Evolutionary conservation across 1,284 basidiomycete species (phyloP), one percentile per base, ranked within the genome.

Genomic region (Albatrellus sp.): DNA sequence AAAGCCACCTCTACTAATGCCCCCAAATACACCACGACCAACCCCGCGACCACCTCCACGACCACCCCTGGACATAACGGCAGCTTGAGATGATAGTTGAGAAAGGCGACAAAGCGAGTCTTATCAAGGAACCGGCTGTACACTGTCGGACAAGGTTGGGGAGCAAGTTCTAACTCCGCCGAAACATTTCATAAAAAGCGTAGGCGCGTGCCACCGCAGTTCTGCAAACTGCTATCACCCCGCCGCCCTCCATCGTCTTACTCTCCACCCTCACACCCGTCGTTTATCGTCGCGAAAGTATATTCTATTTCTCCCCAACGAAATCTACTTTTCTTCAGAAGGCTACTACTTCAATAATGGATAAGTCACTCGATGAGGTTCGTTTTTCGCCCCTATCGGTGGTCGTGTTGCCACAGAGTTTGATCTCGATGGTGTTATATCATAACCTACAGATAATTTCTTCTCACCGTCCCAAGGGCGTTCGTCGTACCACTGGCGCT

Each of bases 321-420:
- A 24, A 24, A 4, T 7, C 34, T 20, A 10, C 13, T 35, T 29
- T 17, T 30, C 68, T 54, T n/a, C 37, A 39, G 16, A 29, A 45
- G 40, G 40, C 34, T 37, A 28, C 45, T 28, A 36, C 28, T 24
- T 24, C 24, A 40, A 47, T 34, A 52, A 84, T 86, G 81, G 90
- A 93, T 70, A 85, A 88, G 69, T 76, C 86, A 57, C 87, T 94
- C 55, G 90, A 93, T 64, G 85, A 92, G 56, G 89, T 94, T 49
- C 44, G 79, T 60, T 47, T 45, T 45, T 43, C 7, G 49, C 46
- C 40, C 48, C 42, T 49, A 48, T n/a, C 13, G 9, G 13, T 12
- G 39, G 7, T 28, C 20, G 14, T 11, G 42, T 44, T 51, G 44
- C 54, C 53, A 53, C 39, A 55, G 37, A 42, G 37, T 51, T 46